Percentiles rank a stretch among this genome's conserved stretches.
Conservation (phyloP, 2,329 filamentous ascomycete species). For the Microsporum canis region DNA sequence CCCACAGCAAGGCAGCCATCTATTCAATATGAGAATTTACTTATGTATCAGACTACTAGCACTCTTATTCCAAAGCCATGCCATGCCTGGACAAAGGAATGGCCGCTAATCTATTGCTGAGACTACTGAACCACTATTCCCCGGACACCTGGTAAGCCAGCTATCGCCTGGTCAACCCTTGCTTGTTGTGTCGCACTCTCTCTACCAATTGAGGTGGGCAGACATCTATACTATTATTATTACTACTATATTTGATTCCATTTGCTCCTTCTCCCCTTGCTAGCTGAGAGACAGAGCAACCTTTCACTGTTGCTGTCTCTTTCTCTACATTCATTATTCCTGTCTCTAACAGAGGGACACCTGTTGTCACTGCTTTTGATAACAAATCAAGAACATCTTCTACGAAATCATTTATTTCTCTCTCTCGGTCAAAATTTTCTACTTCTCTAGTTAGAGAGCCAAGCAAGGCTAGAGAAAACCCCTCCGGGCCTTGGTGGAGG, state of each 20-base stretch:
- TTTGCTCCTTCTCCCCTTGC: not conserved
- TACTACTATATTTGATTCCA: not conserved
- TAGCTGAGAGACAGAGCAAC: not conserved
- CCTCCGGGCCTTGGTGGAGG: not conserved
- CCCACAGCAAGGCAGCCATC: not conserved
- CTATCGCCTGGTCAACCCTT: not conserved
- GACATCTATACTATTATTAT: not conserved
- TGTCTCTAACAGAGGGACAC: not conserved
- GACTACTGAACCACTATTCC: not conserved
- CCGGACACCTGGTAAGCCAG: not conserved
- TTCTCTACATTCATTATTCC: not conserved
- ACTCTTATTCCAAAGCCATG: not conserved
- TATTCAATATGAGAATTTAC: not conserved
- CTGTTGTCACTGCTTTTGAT: not conserved
- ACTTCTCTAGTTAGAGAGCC: not conserved
- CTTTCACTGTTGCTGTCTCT: not conserved
- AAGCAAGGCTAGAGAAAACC: not conserved
- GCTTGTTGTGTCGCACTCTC: not conserved
- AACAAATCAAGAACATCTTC: conserved; percentile 1
- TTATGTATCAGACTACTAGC: not conserved
- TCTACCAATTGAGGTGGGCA: not conserved
- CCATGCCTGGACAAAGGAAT: not conserved
- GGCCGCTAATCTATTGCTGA: not conserved
- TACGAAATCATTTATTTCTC: not conserved
- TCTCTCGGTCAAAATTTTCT: not conserved